Percentiles rank a stretch among this genome's conserved stretches.
These are phyloP conservation scores for Fusarium sterilihyphosum DNA, from an alignment of 2,329 filamentous ascomycete genomes.

Conservation along the genomic window DNA sequence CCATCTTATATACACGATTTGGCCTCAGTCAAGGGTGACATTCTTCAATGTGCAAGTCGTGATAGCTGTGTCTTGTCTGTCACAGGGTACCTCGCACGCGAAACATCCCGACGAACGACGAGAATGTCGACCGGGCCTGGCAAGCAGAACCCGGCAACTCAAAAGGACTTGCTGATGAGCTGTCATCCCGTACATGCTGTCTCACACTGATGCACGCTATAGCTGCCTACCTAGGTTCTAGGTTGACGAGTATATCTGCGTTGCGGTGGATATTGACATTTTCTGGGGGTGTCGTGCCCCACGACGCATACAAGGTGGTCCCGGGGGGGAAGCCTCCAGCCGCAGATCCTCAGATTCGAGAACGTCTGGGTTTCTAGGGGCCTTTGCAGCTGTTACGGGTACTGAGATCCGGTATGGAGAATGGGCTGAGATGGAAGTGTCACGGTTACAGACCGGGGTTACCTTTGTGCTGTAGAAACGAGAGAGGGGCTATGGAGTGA, in stretches of 20 bases:
- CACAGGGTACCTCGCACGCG: slow-evolving; percentile 14
- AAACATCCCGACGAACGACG: slow-evolving; percentile 28
- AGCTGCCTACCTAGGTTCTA: neutral
- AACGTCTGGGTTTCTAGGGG: slow-evolving; percentile 24
- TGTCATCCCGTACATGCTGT: slow-evolving; percentile 31
- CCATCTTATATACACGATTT: slow-evolving; percentile 41
- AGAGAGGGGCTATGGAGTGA: slow-evolving; percentile 24
- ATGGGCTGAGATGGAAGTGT: slow-evolving; percentile 20
- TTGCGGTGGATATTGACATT: slow-evolving; percentile 21
- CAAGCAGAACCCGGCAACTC: slow-evolving; percentile 24
- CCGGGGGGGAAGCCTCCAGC: neutral
- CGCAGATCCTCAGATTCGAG: slow-evolving; percentile 20
- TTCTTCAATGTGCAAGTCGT: slow-evolving; percentile 15
- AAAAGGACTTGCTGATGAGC: slow-evolving; percentile 32
- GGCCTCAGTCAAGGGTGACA: slow-evolving; percentile 2
- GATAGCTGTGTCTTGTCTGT: slow-evolving; percentile 14
- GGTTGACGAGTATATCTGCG: slow-evolving; percentile 5
- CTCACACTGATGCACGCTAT: slow-evolving; percentile 38
- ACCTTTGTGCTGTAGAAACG: neutral
- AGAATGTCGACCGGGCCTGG: neutral
- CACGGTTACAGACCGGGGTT: slow-evolving; percentile 16
- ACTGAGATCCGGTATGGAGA: slow-evolving; percentile 22
- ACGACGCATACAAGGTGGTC: neutral
- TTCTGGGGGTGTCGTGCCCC: slow-evolving; percentile 12
- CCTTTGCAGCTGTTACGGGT: slow-evolving; percentile 11